A percentile compares a stretch with the other conserved stretches of the same genome.
phyloP scores from a whole-genome alignment of 306 rosid genomes.

The Dryas octopetala region DNA sequence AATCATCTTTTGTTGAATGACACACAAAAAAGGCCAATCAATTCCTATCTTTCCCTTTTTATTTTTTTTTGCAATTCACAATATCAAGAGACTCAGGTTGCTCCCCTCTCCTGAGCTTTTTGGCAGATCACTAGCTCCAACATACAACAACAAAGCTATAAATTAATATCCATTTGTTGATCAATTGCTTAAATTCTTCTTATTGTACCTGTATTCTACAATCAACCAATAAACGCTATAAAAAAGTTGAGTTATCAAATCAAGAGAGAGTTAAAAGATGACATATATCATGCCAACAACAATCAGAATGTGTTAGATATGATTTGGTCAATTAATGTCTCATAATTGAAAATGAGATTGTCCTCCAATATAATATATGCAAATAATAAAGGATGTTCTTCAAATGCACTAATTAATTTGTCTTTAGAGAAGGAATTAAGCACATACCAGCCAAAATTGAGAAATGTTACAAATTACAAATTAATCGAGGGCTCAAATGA shows the following conservation, averaged over 20 bases:
- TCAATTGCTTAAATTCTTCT: constrained; percentile 55
- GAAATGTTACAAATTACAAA: neutral
- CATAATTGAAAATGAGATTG: neutral
- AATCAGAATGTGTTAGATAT: too few relatives aligned
- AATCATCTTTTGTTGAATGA: neutral
- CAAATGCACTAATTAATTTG: neutral
- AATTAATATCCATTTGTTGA: constrained; percentile 48
- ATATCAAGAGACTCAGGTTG: constrained; percentile 62
- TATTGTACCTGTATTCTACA: constrained; percentile 78
- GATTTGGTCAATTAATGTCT: too few relatives aligned
- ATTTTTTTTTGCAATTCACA: constrained; percentile 45
- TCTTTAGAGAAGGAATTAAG: neutral
- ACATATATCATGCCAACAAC: too few relatives aligned
- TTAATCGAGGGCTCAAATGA: neutral
- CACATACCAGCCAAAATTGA: neutral
- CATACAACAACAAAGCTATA: constrained; percentile 88
- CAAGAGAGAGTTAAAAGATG: too few relatives aligned
- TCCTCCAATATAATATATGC: neutral
- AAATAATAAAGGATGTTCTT: too few relatives aligned
- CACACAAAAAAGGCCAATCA: too few relatives aligned
- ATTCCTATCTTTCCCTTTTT: too few relatives aligned
- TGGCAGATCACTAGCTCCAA: constrained; percentile 83
- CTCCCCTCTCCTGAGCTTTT: constrained; percentile 55
- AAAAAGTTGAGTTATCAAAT: neutral
- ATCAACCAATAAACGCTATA: constrained; percentile 15